Evolutionary conservation across 2,329 filamentous ascomycete genomes (phyloP).

Genomic region (Epicoccum sorghinum): DNA sequence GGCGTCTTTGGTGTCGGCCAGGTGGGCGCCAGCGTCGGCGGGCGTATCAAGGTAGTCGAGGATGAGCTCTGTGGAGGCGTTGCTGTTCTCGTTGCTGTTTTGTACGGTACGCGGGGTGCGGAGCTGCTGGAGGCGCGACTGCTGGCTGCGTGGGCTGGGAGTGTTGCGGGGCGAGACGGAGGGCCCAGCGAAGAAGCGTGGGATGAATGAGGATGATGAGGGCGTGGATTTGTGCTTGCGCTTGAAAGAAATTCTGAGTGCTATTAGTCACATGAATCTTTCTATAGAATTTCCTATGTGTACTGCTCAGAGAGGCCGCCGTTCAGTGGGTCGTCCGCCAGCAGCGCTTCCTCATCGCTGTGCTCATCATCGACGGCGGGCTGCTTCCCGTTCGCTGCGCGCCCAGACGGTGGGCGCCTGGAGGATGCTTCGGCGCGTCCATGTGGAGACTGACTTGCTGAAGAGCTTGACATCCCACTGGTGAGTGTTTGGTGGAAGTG

Average conservation of each 20-base stretch:
- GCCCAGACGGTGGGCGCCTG: conserved; percentile 36
- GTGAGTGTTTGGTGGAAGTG: conserved; percentile 33
- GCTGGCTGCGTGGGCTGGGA: conserved; percentile 35
- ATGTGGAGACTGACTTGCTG: conserved; percentile 40
- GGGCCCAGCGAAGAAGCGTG: conserved; percentile 50
- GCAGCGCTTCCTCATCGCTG: conserved; percentile 56
- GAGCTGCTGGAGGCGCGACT: conserved; percentile 31
- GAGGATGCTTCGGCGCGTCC: conserved; percentile 54
- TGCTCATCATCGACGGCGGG: conserved; percentile 48
- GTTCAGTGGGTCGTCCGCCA: conserved; percentile 64
- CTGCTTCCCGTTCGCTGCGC: conserved; percentile 43
- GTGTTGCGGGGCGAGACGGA: conserved; percentile 10
- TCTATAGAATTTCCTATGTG: neutral
- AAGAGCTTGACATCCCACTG: conserved; percentile 49
- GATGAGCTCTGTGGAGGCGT: conserved; percentile 48
- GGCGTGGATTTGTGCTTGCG: conserved; percentile 69
- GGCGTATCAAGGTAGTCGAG: conserved; percentile 51
- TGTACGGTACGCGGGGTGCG: conserved; percentile 14
- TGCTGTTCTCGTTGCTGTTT: conserved; percentile 27
- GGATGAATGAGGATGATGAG: conserved; percentile 48
- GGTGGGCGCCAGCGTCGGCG: conserved; percentile 44
- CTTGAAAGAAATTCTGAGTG: conserved; percentile 69
- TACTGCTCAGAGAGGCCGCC: conserved; percentile 56
- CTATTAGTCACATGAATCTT: neutral
- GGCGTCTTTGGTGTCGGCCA: conserved; percentile 53